Percentiles rank a stretch among this genome's conserved stretches.
Conservation (phyloP, 2,329 filamentous ascomycete species). For the Microascus cirrosus region DNA sequence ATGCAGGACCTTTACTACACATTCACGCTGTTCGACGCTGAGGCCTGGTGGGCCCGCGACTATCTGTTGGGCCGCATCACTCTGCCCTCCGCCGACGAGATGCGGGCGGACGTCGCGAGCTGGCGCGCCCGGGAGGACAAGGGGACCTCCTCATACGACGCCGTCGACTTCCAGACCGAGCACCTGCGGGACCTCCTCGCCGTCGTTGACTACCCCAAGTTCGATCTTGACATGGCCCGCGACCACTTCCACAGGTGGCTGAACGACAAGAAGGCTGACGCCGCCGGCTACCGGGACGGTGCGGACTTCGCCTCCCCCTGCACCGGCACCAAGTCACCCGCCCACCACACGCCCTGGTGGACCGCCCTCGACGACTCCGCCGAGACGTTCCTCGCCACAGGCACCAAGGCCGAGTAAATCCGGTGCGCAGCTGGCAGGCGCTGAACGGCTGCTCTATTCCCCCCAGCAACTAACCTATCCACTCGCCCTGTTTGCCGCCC, state of each 20-base stretch:
- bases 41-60: conserved; percentile 48
- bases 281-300: background rate
- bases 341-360: background rate
- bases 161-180: background rate
- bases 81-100: conserved; percentile 51
- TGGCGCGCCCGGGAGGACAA: background rate
- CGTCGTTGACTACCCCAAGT: background rate
- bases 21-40: conserved; percentile 60
- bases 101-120: conserved; percentile 29
- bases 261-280: background rate
- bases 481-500: too few relatives aligned
- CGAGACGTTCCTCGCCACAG: background rate
- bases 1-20: conserved; percentile 56
- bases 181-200: background rate
- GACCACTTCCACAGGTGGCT: background rate
- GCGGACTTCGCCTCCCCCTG: background rate
- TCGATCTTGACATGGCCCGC: background rate
- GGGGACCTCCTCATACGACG: background rate
- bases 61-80: conserved; percentile 46
- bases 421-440: background rate
- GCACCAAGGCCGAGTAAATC: background rate
- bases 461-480: background rate
- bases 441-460: background rate
- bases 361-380: background rate
- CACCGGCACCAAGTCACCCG: background rate